phyloP scores from a whole-genome alignment of 1,139 yeast genomes.

The Blastobotrys malaysiensis region DNA sequence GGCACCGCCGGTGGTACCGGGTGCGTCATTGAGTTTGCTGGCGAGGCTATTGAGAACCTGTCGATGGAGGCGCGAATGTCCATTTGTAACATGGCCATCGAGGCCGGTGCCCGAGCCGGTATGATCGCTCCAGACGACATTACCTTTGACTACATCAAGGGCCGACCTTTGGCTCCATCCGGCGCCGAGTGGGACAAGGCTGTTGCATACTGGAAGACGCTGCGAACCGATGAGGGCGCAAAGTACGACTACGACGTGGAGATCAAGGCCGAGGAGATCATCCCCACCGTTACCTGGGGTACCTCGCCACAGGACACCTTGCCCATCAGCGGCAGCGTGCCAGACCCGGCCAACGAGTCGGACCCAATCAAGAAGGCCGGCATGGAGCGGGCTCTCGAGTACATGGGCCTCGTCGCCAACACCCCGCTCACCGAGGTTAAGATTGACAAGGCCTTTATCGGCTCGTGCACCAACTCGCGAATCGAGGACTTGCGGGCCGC shows the following conservation, averaged over 20 bases:
- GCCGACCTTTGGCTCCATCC: slow-evolving; percentile 89
- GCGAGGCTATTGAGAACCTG: slow-evolving; percentile 81
- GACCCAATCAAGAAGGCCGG: slow-evolving; percentile 80
- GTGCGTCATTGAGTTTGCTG: slow-evolving; percentile 92
- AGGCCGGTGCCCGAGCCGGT: slow-evolving; percentile 99
- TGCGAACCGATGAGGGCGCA: slow-evolving; percentile 85
- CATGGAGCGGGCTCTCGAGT: slow-evolving; percentile 83
- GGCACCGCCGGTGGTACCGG: slow-evolving; percentile 99
- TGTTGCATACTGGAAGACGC: slow-evolving; percentile 79
- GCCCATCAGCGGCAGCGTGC: slow-evolving; percentile 85
- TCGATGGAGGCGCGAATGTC: slow-evolving; percentile 99
- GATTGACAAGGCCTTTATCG: slow-evolving; percentile 92
- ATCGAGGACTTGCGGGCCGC: slow-evolving; percentile 96
- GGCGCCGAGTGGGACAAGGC: slow-evolving; percentile 97
- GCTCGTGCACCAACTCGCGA: slow-evolving; percentile 97
- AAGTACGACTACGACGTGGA: slow-evolving; percentile 77
- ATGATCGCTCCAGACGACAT: slow-evolving; percentile 93
- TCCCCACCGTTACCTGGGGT: slow-evolving; percentile 99
- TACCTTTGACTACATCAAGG: slow-evolving; percentile 83
- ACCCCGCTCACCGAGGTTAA: slow-evolving; percentile 67
- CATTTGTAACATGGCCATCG: slow-evolving; percentile 97
- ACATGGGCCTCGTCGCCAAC: slow-evolving; percentile 86
- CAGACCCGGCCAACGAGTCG: slow-evolving; percentile 68
- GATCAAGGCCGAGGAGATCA: slow-evolving; percentile 76
- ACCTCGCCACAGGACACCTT: slow-evolving; percentile 98